Base-by-base conservation (phyloP, 106 monocot genomes). In the Chionographis japonica region DNA sequence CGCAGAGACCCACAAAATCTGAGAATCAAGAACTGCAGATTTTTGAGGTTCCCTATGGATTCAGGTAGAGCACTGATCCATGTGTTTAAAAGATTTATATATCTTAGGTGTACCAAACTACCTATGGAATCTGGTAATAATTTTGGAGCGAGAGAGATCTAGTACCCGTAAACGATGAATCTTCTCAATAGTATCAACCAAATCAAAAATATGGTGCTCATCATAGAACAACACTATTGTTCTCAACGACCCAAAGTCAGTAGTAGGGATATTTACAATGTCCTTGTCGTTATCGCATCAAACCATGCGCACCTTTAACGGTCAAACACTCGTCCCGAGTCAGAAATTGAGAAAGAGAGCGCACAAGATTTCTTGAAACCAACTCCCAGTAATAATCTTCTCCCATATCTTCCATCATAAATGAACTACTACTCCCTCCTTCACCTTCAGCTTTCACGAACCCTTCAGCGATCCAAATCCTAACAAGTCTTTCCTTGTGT, bases 1-100 rank as follows among this genome's bases (percentile, higher is more conserved):
- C 13, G 17, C 42, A 79, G 54, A 7, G 43, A 1, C 4, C 10
- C 4, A 36, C 72, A 78, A 8, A 13, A 2, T 2, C 55, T 5
- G 11, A 78, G 54, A 27, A 41, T 16, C 4, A 77, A 37, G 50
- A 46, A 54, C 37, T 73, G 72, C 37, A 79, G 68, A 52, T 68
- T 61, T 36, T 8, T 62, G 4, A 79, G 78, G 12, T 46, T 13
- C 39, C 54, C 67, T 55, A 79, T 67, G 52, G 12, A 36, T 49
- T 72, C 61, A 14, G 72, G 78, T 11, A 79, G 5, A 41, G 4
- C 35, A 3, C 2, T 36, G 17, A 79, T 60, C 15, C 9, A 13
- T 3, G 54, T 55, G 12, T 8, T 12, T 2, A 42, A 35, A 4
- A 79, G 53, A 13, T 67, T 19, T 3, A 79, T 36, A 57, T 55